Conservation (phyloP, 1,139 yeast genomes). For the Blastobotrys proliferans region DNA sequence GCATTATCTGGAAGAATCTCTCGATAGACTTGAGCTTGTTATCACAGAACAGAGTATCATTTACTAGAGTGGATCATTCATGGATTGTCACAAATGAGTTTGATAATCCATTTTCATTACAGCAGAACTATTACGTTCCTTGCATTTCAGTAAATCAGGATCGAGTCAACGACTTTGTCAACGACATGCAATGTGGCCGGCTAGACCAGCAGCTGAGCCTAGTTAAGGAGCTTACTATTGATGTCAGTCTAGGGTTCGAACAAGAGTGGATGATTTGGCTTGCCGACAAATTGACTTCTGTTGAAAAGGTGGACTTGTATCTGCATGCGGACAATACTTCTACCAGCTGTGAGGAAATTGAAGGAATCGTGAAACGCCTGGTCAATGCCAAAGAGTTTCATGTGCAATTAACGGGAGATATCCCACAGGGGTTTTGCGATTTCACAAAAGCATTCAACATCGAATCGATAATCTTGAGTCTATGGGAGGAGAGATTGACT, state of each 20-base stretch:
- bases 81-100: conserved; percentile 4
- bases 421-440: too few species aligned
- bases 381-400: too few species aligned
- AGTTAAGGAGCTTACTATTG: conserved; percentile 1
- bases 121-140: neutral
- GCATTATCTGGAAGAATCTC: neutral
- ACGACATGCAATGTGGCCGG: neutral
- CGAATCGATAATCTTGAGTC: too few species aligned
- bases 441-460: too few species aligned
- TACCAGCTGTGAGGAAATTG: too few species aligned
- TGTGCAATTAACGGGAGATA: too few species aligned
- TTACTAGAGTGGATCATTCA: conserved; percentile 3
- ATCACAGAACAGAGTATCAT: neutral
- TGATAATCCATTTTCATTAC: conserved; percentile 7
- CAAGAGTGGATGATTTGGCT: neutral
- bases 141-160: conserved; percentile 1
- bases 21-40: neutral
- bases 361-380: too few species aligned
- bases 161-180: neutral
- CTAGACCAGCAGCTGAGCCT: neutral
- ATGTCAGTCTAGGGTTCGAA: neutral
- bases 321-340: too few species aligned
- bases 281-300: neutral
- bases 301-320: neutral
- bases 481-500: too few species aligned